These are phyloP conservation scores for Datisca glomerata DNA, from an alignment of 306 rosid species.

Conservation along the genomic window DNA sequence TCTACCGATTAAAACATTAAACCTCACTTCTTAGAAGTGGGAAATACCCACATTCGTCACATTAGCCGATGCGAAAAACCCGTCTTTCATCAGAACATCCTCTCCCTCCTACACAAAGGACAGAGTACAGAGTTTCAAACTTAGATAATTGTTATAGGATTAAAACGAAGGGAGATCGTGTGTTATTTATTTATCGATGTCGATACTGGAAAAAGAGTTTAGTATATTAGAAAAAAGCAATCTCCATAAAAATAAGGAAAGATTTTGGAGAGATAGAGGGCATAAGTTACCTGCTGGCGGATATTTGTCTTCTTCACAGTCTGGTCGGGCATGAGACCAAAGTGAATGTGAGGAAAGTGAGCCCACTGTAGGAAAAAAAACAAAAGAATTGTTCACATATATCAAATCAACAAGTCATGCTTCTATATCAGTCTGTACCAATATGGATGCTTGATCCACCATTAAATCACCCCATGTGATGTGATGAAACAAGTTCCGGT, in stretches of 20 bases:
- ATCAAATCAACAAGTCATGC: too few species aligned
- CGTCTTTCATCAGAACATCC: slow-evolving; percentile 38
- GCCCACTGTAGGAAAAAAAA: slow-evolving; percentile 30
- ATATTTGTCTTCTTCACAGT: slow-evolving; percentile 36
- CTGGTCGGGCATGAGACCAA: slow-evolving; percentile 55
- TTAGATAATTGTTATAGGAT: neutral
- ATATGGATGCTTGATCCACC: too few species aligned
- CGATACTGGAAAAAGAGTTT: too few species aligned
- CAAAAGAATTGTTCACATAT: neutral
- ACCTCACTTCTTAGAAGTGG: slow-evolving; percentile 20
- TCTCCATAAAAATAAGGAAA: neutral
- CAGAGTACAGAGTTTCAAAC: neutral
- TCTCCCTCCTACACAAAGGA: slow-evolving; percentile 28
- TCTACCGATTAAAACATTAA: too few species aligned
- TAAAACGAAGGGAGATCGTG: too few species aligned
- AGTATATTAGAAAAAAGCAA: neutral
- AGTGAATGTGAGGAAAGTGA: slow-evolving; percentile 52
- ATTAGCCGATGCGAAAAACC: slow-evolving; percentile 31
- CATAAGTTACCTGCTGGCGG: slow-evolving; percentile 31
- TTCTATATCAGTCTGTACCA: too few species aligned
- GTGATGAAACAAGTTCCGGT: too few species aligned
- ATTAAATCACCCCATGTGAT: too few species aligned
- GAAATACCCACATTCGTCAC: slow-evolving; percentile 32
- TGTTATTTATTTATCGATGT: too few species aligned
- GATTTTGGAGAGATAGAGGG: neutral